Evolutionary conservation across 495 filamentous ascomycete species (phyloP), one percentile per base, ranked within the genome.

Genomic region (Aspergillus incahuasiensis): DNA sequence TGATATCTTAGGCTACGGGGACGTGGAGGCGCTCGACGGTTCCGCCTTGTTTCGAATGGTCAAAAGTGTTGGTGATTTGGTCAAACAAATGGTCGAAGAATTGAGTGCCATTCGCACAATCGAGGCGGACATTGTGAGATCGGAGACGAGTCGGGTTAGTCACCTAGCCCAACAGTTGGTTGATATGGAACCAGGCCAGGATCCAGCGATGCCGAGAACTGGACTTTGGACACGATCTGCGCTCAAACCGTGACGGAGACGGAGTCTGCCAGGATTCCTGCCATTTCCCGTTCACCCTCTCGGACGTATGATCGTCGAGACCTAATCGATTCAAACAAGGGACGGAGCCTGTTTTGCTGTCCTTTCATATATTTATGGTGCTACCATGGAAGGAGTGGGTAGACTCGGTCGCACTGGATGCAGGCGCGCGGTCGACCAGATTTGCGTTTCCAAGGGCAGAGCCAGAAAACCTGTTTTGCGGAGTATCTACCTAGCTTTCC

Each of bases 81-180:
- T 70, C 9, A 61, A 61, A 12, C 55, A 71, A 19, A 74, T 79
- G 73, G 50, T 71, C 1, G 72, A 80, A 22, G 77, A 80, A 56
- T 54, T 79, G 28, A 66, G 66, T 5, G 56, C 65, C 11, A 75
- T 80, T 48, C 70, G 67, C 32, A 66, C 53, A 20, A 71, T 79
- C 25, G 76, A 80, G 48, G 48, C 52, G 11, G 74, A 74, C 35
- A 47, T 77, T 6, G 65, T 79, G 38, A 61, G 55, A 9, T 60
- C 67, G 6, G 77, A 81, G 57, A 63, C 60, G 38, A 53, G 59
- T 35, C 68, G 65, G 65, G 68, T 77, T 48, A 60, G 70, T 57
- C 62, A 59, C 12, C 62, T 70, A 13, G 69, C 71, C 6, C 66
- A 63, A 6, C 62, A 68, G 20, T 45, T 75, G 58, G 55, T 65